phyloP scores from a whole-genome alignment of 2,329 filamentous ascomycete genomes.

The Colletotrichum magnum region DNA sequence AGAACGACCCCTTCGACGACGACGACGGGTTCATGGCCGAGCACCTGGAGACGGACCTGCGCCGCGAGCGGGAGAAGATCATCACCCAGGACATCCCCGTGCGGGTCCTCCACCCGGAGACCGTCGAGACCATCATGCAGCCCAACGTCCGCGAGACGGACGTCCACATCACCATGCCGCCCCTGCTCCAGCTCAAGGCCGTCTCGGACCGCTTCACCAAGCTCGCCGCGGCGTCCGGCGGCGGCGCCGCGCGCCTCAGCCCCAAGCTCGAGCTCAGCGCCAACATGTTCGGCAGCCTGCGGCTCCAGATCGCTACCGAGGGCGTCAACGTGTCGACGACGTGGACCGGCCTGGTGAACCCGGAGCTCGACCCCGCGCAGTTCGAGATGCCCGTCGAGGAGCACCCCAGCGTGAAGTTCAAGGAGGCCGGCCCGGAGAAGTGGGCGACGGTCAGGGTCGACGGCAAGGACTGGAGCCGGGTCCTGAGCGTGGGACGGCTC shows the following conservation, averaged over 20 bases:
- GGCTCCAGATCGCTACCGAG: constrained; percentile 85
- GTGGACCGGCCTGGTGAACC: constrained; percentile 90
- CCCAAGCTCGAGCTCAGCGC: constrained; percentile 88
- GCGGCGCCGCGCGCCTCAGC: constrained; percentile 46
- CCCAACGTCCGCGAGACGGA: constrained; percentile 92
- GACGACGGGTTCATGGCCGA: constrained; percentile 63
- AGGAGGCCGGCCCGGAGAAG: constrained; percentile 80
- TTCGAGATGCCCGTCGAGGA: constrained; percentile 80
- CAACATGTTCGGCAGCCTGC: constrained; percentile 93
- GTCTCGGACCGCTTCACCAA: constrained; percentile 97
- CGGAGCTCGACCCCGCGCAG: constrained; percentile 85
- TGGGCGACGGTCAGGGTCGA: constrained; percentile 95
- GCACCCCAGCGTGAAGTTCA: constrained; percentile 86
- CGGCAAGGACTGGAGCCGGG: constrained; percentile 92
- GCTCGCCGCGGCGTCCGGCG: constrained; percentile 72
- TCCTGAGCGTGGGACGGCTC: constrained; percentile 91
- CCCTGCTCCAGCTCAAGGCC: constrained; percentile 88
- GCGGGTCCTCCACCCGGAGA: constrained; percentile 85
- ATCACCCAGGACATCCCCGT: constrained; percentile 98
- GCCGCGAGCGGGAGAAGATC: constrained; percentile 86
- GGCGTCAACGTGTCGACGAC: constrained; percentile 86
- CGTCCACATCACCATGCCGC: constrained; percentile 92
- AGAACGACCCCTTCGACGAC: constrained; percentile 56
- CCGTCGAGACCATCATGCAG: constrained; percentile 94
- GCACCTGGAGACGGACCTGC: constrained; percentile 69